A percentile compares a stretch with the other conserved stretches of the same genome.
Evolutionary conservation across 2,329 filamentous ascomycete genomes (phyloP).

Genomic region (Exophiala viscosa): DNA sequence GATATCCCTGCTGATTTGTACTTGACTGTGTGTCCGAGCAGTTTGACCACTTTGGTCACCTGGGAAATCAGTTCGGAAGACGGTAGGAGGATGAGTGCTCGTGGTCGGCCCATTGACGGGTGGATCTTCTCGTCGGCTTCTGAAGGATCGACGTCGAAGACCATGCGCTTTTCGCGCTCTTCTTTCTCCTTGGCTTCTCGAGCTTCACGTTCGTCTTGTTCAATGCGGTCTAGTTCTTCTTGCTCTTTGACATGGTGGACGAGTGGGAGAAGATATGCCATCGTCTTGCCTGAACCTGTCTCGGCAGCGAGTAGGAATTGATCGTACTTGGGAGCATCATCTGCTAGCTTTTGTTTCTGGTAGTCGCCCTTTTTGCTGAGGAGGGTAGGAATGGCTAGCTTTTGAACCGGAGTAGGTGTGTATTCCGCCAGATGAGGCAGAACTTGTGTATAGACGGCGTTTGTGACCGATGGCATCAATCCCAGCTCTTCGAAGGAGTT

Average conservation of each 20-base stretch:
- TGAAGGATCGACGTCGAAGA: slow-evolving; percentile 59
- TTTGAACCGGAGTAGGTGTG: slow-evolving; percentile 82
- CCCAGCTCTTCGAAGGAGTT: slow-evolving; percentile 79
- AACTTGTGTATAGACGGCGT: slow-evolving; percentile 68
- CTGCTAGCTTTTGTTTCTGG: slow-evolving; percentile 31
- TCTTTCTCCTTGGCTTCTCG: slow-evolving; percentile 38
- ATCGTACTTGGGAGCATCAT: slow-evolving; percentile 49
- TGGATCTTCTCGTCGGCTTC: slow-evolving; percentile 62
- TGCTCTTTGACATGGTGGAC: slow-evolving; percentile 80
- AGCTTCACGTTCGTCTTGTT: slow-evolving; percentile 46
- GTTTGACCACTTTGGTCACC: slow-evolving; percentile 75
- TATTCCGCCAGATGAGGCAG: slow-evolving; percentile 71
- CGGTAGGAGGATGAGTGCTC: slow-evolving; percentile 81
- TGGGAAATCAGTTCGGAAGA: slow-evolving; percentile 89
- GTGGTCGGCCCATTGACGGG: slow-evolving; percentile 72
- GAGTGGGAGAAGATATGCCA: slow-evolving; percentile 83
- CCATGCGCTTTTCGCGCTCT: slow-evolving; percentile 47
- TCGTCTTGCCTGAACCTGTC: slow-evolving; percentile 93
- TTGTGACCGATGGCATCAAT: slow-evolving; percentile 66
- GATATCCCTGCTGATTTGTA: slow-evolving; percentile 82
- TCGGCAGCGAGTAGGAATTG: slow-evolving; percentile 86
- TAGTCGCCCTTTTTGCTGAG: slow-evolving; percentile 45
- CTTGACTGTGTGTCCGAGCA: slow-evolving; percentile 78
- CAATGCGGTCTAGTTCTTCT: slow-evolving; percentile 61
- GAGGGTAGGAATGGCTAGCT: slow-evolving; percentile 79